Evolutionary conservation across 129 eudicot genomes (phyloP).

Genomic region (Flaveria robusta): DNA sequence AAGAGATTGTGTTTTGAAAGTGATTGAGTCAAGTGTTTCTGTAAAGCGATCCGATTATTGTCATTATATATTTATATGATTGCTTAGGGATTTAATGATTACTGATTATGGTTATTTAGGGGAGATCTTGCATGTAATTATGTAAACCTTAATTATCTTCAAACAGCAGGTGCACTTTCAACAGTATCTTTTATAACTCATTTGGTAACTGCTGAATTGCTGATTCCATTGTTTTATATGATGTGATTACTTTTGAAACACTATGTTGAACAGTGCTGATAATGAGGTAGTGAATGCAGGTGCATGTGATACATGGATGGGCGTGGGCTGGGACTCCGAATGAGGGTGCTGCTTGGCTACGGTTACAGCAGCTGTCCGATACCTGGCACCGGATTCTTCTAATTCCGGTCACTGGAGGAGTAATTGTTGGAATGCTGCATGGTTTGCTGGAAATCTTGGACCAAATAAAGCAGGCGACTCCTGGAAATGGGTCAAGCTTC

Average conservation of each 20-base stretch:
- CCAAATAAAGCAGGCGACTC: constrained; percentile 77
- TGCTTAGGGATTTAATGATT: neutral
- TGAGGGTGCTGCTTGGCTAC: constrained; percentile 99
- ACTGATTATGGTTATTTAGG: neutral
- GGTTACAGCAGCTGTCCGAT: constrained; percentile 81
- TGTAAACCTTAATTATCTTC: neutral
- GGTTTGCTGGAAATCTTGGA: constrained; percentile 87
- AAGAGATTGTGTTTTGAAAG: neutral
- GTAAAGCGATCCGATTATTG: neutral
- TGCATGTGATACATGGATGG: constrained; percentile 94
- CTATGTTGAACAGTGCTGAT: neutral
- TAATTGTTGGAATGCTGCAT: constrained; percentile 93
- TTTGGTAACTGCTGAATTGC: neutral
- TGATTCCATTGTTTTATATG: neutral
- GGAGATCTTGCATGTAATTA: neutral
- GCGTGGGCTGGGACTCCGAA: constrained; percentile 99
- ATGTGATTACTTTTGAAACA: neutral
- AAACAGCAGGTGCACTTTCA: neutral
- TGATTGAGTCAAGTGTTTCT: neutral
- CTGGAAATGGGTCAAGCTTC: constrained; percentile 68
- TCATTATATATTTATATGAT: neutral
- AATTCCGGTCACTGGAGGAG: constrained; percentile 96
- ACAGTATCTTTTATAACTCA: neutral
- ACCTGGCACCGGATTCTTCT: constrained; percentile 98
- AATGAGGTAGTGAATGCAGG: constrained; percentile 47